Base-by-base conservation (phyloP, 352 stramenopile genomes). In the Aphanomyces invadans region DNA sequence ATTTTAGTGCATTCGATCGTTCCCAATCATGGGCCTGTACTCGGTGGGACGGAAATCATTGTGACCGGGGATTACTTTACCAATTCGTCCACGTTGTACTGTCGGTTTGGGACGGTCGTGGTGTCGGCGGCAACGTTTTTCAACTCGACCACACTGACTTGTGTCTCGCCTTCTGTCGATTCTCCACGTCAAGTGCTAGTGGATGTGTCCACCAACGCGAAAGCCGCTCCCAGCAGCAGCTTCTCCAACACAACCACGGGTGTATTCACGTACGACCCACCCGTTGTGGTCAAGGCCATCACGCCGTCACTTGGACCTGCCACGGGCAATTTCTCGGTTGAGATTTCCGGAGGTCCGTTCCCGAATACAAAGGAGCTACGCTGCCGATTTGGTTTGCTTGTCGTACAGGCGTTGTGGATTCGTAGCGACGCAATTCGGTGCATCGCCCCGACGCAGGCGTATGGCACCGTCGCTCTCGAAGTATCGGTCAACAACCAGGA, bases 401-500 rank as follows among this genome's bases (percentile, higher is more conserved):
- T 82, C 19, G 85, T 97, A 1, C 29, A 74, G 0, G 92, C 77
- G 1, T 71, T 25, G 4, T 95, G 85, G 79, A 51, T 80, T 2
- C 88, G 76, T 59, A 77, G 74, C 44, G 81, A 84, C 38, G 76
- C 87, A 71, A 77, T 97, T 15, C 61, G 74, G 33, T 98, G 87
- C 71, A 79, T 75, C 25, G 85, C 89, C n/a, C 74, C 79, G 0
- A 39, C 36, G 23, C 78, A 95, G 38, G 36, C 60, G 2, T 55
- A 78, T 0, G 92, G 92, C 0, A 68, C 88, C 0, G 90, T 96
- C 48, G 72, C 78, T 1, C 73, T 98, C 0, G 73, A 95, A 65
- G 78, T 98, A 29, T 89, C 88, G 23, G 70, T 87, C 45, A 98
- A 98, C 70, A 88, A 83, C 31, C 92, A 98, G 71, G 90, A 98